Evolutionary conservation across 345 rosid genomes (phyloP).

Genomic region (Populus euphratica): DNA sequence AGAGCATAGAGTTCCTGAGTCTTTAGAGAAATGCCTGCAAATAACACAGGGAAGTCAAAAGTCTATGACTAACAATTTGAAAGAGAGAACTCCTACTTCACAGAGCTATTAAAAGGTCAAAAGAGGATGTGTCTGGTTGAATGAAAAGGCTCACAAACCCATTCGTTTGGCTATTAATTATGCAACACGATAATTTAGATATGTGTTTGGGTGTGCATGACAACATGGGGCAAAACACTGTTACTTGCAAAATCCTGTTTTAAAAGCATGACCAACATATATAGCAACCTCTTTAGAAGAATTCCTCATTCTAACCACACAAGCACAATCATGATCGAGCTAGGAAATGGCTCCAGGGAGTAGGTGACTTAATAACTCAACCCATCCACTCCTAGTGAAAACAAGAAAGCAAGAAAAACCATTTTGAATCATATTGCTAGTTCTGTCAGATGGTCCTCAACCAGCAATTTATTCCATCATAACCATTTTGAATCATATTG

Average conservation of each 20-base stretch:
- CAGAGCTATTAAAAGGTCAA: neutral
- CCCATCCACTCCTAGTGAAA: neutral
- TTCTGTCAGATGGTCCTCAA: neutral
- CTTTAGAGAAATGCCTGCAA: constrained; percentile 78
- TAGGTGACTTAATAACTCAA: neutral
- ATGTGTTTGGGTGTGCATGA: neutral
- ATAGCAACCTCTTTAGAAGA: neutral
- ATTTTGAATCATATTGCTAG: neutral
- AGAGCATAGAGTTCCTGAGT: constrained; percentile 77
- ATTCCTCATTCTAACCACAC: neutral
- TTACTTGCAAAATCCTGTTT: neutral
- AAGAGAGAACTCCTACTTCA: neutral
- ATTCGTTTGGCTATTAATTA: neutral
- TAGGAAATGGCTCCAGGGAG: neutral
- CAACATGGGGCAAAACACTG: neutral
- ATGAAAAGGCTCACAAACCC: neutral
- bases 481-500: neutral
- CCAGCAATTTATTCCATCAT: neutral
- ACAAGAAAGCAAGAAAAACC: neutral
- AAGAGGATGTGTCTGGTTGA: neutral
- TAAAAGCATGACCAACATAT: neutral
- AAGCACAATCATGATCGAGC: neutral
- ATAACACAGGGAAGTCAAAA: neutral
- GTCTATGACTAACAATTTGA: neutral
- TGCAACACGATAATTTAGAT: neutral